Base-by-base conservation (phyloP, 176 grass and related monocot species). In the Chloris gayana region DNA sequence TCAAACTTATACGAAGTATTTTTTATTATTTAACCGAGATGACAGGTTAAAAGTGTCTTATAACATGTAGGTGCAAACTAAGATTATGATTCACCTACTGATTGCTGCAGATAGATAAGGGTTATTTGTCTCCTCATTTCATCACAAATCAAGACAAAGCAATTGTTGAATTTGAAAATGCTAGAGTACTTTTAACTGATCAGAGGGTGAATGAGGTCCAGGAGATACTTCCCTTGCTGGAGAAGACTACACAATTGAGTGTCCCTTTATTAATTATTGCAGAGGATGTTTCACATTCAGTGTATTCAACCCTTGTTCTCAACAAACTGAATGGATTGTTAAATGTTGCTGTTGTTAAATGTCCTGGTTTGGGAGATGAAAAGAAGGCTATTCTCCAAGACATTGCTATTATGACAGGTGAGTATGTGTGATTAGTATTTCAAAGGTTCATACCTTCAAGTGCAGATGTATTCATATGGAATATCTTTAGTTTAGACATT, bases 381-480 rank as follows among this genome's bases (percentile, higher is more conserved):
- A 98, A 98, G 88, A 94, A 92, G 83, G 95, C 87, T 66, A 85
- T 93, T 81, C 88, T 98, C 21, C 95, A 94, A 87, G 95, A 98
- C 83, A 98, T 98, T 87, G 92, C 92, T 85, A 93, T 88, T 51
- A 89, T 98, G 89, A 98, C 92, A 91, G 95, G 95, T 98, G 69
- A 82, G 74, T 58, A 44, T 82, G 67, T 17, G 18, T 9, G 59
- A 65, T 41, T 53, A 70, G 24, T 42, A 22, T 64, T 83, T 14
- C n/a, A 58, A 73, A 70, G 33, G 21, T 78, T 73, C 61, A n/a
- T 35, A 9, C 24, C 24, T 68, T 70, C 57, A 56, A 7, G 0
- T 57, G 67, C 46, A 57, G 14, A 9, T 7, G 41, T 51, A 26
- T 68, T 26, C 41, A 9, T 37, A 37, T n/a, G 49, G 18, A 69